Base-by-base conservation (phyloP, 2,329 filamentous ascomycete genomes). In the Aspergillus sojae region DNA sequence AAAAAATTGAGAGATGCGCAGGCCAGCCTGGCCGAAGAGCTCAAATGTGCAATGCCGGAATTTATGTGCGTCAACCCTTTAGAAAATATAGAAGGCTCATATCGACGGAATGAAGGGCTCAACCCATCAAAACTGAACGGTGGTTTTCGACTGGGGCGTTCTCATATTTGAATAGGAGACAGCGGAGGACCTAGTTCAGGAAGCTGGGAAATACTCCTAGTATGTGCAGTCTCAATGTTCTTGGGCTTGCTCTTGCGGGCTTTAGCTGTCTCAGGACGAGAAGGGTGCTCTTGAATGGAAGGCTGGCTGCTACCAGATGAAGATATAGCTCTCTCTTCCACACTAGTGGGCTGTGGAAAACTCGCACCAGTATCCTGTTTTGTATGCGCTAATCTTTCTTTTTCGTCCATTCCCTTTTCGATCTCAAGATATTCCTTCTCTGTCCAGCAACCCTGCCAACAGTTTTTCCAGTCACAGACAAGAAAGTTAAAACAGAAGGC, bases 401-500 rank as follows among this genome's bases (percentile, higher is more conserved):
- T 72, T 58, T 75, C 77, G 43, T 77, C 72, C 66, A 76, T 74
- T 62, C 78, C 77, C 50, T 73, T 73, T 63, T 84, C 87, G 78
- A 71, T 80, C 69, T 91, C 88, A 41, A 93, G 89, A 73, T 86
- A 94, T 68, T 88, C 88, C 66, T 92, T 89, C 78, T 98, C 94
- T 14, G 91, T 96, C 82, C 90, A 93, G 81, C 94, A 98, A 10
- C 94, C 94, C 77, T 95, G 93, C 94, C 94, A 98, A 81, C 94
- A 98, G 70, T 96, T 90, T 70, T 93, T 89, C 94, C 94, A 98
- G 75, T 98, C 91, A 74, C 93, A 92, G 23, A 98, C 94, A 14
- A 98, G 84, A 68, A 97, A 97, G 72, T 94, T 93, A 85, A 98
- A 98, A 77, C 93, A 96, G 77, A 94, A 96, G 1, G 90, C 90